Evolutionary conservation across 257 asterid genomes (phyloP), one percentile per base, ranked within the genome.

Genomic region (Linderniella brevidens): DNA sequence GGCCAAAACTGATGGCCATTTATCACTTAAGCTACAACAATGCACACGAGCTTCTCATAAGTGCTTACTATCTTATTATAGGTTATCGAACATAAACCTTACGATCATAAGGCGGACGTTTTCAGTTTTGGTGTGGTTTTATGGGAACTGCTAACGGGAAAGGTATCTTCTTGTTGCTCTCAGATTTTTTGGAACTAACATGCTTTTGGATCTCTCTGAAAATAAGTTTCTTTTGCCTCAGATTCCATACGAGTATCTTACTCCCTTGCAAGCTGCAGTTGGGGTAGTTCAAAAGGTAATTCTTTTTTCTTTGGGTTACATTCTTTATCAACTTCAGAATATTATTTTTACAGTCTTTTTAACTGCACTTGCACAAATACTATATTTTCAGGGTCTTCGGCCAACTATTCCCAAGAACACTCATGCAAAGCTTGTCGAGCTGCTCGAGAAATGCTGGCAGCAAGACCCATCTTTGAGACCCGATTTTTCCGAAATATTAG

Each of bases 271-370:
- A 76, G 97, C 95, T 12, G 97, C 97, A 35, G 86, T 88, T 39
- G 97, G 97, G 36, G 97, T 88, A 57, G 97, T 88, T 65, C 97
- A 83, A 63, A 83, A 83, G 84, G 97, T 88, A 72, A 46, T 48
- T 14, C 48, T 50, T 53, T 56, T 58, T 17, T 52, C 19, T 48
- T 35, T 41, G 17, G 41, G 44, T 9, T 53, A 41, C 18, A 46
- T 46, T 53, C 37, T 7, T 49, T 37, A 29, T 19, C 8, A 40
- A 11, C 41, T 37, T 17, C 37, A 9, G 37, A n/a, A 17, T 11
- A 18, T 8, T 9, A 10, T 11, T 35, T 32, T 44, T 43, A 3
- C 37, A 47, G 50, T 5, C 45, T 16, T 18, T 6, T 25, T 16
- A 4, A 39, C 16, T 10, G 35, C 4, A 5, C 5, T 41, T 41